Conservation (phyloP, 805 yeast genomes). For the Schwanniomyces yamadae region DNA sequence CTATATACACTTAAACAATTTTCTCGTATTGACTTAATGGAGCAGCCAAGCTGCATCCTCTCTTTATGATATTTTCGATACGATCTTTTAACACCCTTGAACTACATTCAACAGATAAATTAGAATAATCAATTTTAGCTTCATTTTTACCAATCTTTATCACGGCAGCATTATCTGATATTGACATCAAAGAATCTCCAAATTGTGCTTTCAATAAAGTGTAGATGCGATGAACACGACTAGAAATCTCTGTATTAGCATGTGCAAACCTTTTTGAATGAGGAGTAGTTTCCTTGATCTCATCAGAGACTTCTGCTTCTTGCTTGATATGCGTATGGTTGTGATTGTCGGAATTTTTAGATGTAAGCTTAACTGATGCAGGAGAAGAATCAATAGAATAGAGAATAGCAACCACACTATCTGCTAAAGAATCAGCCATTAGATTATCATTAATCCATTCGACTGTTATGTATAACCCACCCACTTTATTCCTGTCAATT, state of each 20-base stretch:
- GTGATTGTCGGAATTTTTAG: constrained; percentile 52
- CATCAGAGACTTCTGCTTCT: constrained; percentile 21
- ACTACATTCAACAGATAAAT: constrained; percentile 65
- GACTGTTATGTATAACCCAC: constrained; percentile 52
- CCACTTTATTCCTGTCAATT: constrained; percentile 36
- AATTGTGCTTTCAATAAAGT: constrained; percentile 78
- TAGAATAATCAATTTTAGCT: constrained; percentile 66
- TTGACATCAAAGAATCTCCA: constrained; percentile 63
- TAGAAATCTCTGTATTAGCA: constrained; percentile 25
- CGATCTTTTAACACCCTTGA: constrained; percentile 79
- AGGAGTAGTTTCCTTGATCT: constrained; percentile 9
- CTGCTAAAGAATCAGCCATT: constrained; percentile 91
- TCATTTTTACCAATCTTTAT: constrained; percentile 72
- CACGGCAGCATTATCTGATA: constrained; percentile 47
- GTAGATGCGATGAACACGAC: constrained; percentile 49
- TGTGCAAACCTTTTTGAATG: constrained; percentile 20
- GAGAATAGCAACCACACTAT: constrained; percentile 84
- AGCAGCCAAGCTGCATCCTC: constrained; percentile 80
- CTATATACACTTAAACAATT: constrained; percentile 6
- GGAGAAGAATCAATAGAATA: constrained; percentile 93
- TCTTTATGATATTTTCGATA: constrained; percentile 72
- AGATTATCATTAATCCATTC: constrained; percentile 86
- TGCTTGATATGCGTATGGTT: constrained; percentile 37
- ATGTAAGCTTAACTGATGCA: constrained; percentile 86
- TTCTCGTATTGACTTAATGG: constrained; percentile 60